Conservation (phyloP, 306 rosid species). For the Quercus cerris region DNA sequence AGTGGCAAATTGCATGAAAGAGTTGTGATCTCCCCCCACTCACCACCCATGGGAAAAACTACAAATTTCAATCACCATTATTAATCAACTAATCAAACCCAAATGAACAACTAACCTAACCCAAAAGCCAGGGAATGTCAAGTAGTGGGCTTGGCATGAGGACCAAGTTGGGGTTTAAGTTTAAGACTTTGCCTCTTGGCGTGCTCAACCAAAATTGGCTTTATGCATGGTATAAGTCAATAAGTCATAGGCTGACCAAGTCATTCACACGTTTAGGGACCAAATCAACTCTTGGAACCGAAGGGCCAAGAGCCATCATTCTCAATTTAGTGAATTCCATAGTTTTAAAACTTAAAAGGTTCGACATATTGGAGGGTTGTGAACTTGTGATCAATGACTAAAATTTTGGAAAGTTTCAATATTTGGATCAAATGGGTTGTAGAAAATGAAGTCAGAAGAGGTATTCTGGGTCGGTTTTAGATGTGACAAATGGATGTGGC, state of each 20-base stretch:
- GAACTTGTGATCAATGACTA: too few relatives aligned
- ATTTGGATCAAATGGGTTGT: too few relatives aligned
- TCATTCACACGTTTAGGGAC: neutral
- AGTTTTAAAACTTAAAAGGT: too few relatives aligned
- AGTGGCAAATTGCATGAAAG: conserved; percentile 22
- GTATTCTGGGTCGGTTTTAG: too few relatives aligned
- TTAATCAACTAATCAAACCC: neutral
- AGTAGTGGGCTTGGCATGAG: neutral
- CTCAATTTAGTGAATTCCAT: neutral
- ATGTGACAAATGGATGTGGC: too few relatives aligned
- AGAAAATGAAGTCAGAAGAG: too few relatives aligned
- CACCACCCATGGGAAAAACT: neutral
- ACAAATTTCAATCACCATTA: neutral
- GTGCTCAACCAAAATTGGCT: neutral
- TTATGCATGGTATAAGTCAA: neutral
- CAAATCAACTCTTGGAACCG: neutral
- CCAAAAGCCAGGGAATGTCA: neutral
- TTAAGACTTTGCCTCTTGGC: conserved; percentile 7
- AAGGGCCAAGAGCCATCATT: neutral
- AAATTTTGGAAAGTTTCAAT: too few relatives aligned
- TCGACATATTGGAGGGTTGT: too few relatives aligned
- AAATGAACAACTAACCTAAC: neutral
- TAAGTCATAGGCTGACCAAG: conserved; percentile 20
- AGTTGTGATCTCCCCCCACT: conserved; percentile 17
- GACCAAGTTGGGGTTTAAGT: conserved; percentile 3